These are phyloP conservation scores for Saccharomyces pastorianus DNA, from an alignment of 1,139 yeast species.

Conservation along the genomic window DNA sequence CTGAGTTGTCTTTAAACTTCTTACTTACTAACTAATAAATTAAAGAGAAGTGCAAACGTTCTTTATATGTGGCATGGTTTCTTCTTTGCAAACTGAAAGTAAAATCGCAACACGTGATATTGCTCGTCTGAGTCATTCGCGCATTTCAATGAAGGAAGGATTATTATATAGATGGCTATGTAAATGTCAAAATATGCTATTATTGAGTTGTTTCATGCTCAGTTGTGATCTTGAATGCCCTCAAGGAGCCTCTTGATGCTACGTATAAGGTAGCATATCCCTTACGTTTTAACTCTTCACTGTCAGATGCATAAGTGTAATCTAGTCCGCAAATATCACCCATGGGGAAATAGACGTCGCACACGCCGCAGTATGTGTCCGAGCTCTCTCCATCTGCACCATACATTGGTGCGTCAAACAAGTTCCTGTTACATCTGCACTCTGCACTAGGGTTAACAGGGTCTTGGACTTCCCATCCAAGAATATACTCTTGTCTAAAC, in stretches of 20 bases:
- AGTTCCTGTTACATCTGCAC: neutral
- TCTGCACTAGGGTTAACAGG: conserved; percentile 4
- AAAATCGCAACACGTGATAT: neutral
- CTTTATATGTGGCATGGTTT: neutral
- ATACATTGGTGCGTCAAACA: neutral
- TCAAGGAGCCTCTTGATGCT: neutral
- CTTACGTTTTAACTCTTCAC: conserved; percentile 5
- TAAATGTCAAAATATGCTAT: neutral
- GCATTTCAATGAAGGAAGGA: neutral
- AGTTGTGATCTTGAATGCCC: neutral
- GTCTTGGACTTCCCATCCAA: conserved; percentile 21
- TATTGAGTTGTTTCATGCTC: neutral
- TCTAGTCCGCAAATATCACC: conserved; percentile 17
- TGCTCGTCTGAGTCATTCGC: neutral
- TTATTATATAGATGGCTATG: neutral
- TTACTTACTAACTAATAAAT: neutral
- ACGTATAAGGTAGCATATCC: conserved; percentile 15
- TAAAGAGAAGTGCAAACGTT: neutral
- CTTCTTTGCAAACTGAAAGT: neutral
- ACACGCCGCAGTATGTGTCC: conserved; percentile 1
- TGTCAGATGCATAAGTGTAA: conserved; percentile 13
- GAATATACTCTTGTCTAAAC: conserved; percentile 39
- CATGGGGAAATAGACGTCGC: conserved; percentile 3
- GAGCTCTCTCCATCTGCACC: neutral
- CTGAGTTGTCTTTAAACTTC: neutral